Base-by-base conservation (phyloP, 2,329 filamentous ascomycete species). In the Aspergillus melleus region DNA sequence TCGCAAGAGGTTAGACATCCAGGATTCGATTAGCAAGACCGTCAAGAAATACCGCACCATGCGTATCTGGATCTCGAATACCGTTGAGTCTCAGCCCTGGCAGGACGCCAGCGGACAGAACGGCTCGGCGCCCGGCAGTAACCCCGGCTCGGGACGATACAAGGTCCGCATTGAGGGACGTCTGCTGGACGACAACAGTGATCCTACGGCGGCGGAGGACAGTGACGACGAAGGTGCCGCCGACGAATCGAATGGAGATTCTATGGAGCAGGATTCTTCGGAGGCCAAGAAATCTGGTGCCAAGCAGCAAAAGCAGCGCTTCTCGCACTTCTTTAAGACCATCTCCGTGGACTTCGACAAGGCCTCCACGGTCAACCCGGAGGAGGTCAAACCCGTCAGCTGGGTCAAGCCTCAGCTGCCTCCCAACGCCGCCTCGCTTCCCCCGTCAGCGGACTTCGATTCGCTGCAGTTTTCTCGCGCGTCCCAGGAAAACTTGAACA, bases 21-120 rank as follows among this genome's bases (percentile, higher is more conserved):
- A 91, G 64, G 94, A 98, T 73, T 88, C 87, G 49, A 86, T 91
- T 56, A 90, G 86, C 73, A 86, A 89, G 64, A 89, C 88, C 62
- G 82, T 87, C 61, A 95, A 91, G 85, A 86, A 90, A 66, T 90
- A 89, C 76, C 90, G 89, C 72, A 96, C 92, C 2, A 82, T 99
- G 76, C 90, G 94, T 63, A 86, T 99, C 64, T 98, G 92, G 92
- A 88, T 99, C 70, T 93, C 88, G 70, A 99, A 99, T 77, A 96
- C 92, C 1, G 92, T 89, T 36, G 92, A 97, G 75, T 91, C 95
- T 71, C 95, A 99, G 78, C 88, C 90, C 32, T 98, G 95, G 95
- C 95, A 99, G 66, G 88, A 94, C 72, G 86, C 86, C 39, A 95
- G 95, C 65, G 92, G 96, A 72, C 93, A 96, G 70, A 88, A 87